Conservation (phyloP, 495 filamentous ascomycete species). For the Pyrenula massariospora region DNA sequence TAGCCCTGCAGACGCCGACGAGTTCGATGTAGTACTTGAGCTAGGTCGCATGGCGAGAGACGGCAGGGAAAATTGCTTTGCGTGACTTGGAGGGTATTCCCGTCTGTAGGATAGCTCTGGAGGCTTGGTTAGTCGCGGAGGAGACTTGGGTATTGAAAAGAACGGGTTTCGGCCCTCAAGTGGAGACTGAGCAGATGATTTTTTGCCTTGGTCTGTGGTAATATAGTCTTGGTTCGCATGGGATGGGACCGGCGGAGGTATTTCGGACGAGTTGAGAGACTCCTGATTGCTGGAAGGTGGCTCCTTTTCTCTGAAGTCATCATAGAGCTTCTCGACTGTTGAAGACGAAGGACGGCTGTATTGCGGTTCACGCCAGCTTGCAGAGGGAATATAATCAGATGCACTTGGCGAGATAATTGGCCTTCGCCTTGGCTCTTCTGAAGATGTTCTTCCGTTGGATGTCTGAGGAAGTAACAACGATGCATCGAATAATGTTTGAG, state of each 20-base stretch:
- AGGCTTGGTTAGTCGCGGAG: constrained; percentile 6
- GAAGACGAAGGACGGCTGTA: background rate
- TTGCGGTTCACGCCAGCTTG: background rate
- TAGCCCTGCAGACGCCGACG: constrained; percentile 13
- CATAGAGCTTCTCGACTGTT: background rate
- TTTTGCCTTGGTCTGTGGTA: background rate
- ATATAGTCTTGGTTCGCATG: background rate
- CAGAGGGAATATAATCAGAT: background rate
- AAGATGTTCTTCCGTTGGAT: constrained; percentile 8
- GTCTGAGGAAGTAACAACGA: constrained; percentile 20
- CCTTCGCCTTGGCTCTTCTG: background rate
- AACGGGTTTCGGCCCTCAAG: constrained; percentile 2
- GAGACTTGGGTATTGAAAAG: constrained; percentile 6
- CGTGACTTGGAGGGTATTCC: constrained; percentile 11
- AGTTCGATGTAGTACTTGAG: constrained; percentile 5
- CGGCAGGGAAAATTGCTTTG: background rate
- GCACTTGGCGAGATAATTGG: background rate
- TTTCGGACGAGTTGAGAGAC: background rate
- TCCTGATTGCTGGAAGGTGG: background rate
- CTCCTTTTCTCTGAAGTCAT: background rate
- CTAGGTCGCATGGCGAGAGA: background rate
- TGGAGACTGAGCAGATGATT: background rate
- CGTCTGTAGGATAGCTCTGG: constrained; percentile 13
- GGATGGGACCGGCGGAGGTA: background rate
- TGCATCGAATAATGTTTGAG: constrained; percentile 11